These are phyloP conservation scores for Neurospora pannonica DNA, from an alignment of 495 filamentous ascomycete species.

Conservation along the genomic window DNA sequence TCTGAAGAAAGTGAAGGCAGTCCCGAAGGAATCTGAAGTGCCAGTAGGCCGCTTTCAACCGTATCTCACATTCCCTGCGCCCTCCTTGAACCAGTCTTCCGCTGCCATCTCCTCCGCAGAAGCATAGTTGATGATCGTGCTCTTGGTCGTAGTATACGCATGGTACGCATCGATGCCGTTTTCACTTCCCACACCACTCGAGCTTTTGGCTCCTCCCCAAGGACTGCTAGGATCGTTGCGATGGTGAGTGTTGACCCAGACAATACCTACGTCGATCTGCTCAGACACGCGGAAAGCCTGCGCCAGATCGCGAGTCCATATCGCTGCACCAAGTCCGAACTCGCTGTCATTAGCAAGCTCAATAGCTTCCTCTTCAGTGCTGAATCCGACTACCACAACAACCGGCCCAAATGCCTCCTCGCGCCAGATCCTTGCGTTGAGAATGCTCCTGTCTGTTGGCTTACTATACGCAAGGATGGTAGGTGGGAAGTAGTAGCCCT, in stretches of 20 bases:
- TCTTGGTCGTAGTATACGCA: slow-evolving; percentile 49
- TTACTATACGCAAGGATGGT: slow-evolving; percentile 37
- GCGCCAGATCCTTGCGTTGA: slow-evolving; percentile 24
- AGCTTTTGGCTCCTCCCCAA: slow-evolving; percentile 45
- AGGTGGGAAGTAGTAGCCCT: slow-evolving; percentile 50
- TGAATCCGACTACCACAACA: slow-evolving; percentile 36
- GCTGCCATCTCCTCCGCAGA: slow-evolving; percentile 27
- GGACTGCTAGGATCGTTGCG: slow-evolving; percentile 52
- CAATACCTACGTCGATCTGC: slow-evolving; percentile 49
- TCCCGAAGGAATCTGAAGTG: not conserved
- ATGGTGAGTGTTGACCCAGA: slow-evolving; percentile 56
- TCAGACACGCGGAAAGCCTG: slow-evolving; percentile 49
- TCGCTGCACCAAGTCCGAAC: slow-evolving; percentile 44
- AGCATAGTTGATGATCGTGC: slow-evolving; percentile 50
- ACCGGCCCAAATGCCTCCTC: slow-evolving; percentile 46
- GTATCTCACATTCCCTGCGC: slow-evolving; percentile 34
- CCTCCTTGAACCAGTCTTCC: slow-evolving; percentile 44
- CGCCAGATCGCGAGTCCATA: slow-evolving; percentile 49
- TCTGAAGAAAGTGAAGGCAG: not conserved
- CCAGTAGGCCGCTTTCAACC: slow-evolving; percentile 11
- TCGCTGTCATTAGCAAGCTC: slow-evolving; percentile 40
- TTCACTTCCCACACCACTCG: slow-evolving; percentile 48
- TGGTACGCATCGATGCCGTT: slow-evolving; percentile 49
- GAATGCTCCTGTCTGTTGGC: slow-evolving; percentile 8
- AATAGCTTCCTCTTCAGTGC: slow-evolving; percentile 39